Base-by-base conservation (phyloP, 1,284 basidiomycete species). In the Gymnopus androsaceus region DNA sequence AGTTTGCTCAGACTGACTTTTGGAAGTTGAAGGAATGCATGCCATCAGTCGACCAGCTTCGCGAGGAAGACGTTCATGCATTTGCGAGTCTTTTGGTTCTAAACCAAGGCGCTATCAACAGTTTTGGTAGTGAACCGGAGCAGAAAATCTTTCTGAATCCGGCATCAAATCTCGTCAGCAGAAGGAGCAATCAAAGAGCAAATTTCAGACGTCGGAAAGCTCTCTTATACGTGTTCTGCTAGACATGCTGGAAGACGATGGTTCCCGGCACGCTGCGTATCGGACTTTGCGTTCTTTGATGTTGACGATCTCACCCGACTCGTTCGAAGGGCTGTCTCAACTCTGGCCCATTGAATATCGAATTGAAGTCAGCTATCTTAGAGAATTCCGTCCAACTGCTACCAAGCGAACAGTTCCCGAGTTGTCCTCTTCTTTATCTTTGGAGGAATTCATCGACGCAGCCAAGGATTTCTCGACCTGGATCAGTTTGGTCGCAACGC, bases 1-100 rank as follows among this genome's bases (percentile, higher is more conserved):
- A 75, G 25, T 90, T 90, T 58, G 72, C 81, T 3, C 72, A 70
- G 51, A 75, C 75, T 2, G 84, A 88, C 60, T 94, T 95, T 67
- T 95, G 93, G 93, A 79, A 83, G 36, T 73, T 95, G 63, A 92
- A 92, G 65, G 82, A 84, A 17, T 85, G 80, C 61, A 87, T 94
- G 37, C 87, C 87, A 2, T 56, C 75, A 1, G 62, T 62, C 1
- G 70, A 76, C 3, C 70, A 78, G 25, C 69, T 90, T 27, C 80
- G 82, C 36, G 76, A 77, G 34, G 82, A 85, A 31, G 90, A 93
- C 60, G 76, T 87, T 4, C 75, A 84, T 48, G 88, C 90, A 0
- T 94, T 95, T 61, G 80, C 87, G n/a, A 77, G 83, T 12, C 73
- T 95, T 7, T 72, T 96, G 12, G 73, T 83, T n/a, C 64, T 75